phyloP scores from a whole-genome alignment of 176 grass and related monocot genomes.

The Melocanna baccifera region DNA sequence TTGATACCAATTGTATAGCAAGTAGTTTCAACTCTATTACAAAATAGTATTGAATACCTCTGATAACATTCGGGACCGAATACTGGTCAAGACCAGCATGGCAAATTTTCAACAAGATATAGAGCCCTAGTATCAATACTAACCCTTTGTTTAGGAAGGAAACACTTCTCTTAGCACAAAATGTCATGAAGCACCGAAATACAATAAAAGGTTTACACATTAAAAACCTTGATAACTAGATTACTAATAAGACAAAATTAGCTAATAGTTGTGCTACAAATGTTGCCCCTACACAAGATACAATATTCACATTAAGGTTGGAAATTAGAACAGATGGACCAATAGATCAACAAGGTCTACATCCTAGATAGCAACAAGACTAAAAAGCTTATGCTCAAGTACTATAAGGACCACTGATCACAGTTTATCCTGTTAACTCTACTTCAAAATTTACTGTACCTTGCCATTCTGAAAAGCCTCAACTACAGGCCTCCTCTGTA shows the following conservation, averaged over 20 bases:
- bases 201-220: background rate
- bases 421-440: background rate
- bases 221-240: background rate
- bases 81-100: background rate
- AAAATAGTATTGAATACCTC: background rate
- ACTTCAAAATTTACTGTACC: conserved; percentile 11
- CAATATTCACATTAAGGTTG: background rate
- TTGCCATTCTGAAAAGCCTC: conserved; percentile 46
- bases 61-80: background rate
- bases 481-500: conserved; percentile 35
- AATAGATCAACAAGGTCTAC: background rate
- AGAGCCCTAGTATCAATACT: background rate
- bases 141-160: background rate
- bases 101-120: background rate
- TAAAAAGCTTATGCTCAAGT: background rate
- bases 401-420: background rate
- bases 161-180: background rate
- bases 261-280: background rate
- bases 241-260: background rate
- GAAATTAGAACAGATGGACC: background rate
- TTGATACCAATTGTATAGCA: background rate
- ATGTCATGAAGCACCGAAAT: background rate
- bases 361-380: background rate
- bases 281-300: background rate
- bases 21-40: background rate